These are phyloP conservation scores for Mrakia frigida DNA, from an alignment of 768 basidiomycete species.

Conservation along the genomic window DNA sequence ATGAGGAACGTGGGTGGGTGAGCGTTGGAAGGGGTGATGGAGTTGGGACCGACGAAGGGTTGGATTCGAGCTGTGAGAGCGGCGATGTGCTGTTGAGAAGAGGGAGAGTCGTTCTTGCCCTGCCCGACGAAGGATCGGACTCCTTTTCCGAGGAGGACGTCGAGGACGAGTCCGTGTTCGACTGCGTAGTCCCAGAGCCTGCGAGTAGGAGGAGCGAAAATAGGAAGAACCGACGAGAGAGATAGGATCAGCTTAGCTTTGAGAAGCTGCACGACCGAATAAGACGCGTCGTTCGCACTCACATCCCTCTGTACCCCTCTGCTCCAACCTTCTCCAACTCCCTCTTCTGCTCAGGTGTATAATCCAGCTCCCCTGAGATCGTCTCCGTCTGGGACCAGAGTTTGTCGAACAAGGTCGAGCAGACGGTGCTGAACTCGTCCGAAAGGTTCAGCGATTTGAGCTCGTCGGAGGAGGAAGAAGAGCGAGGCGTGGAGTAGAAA, in stretches of 20 bases:
- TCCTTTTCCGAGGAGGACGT: neutral
- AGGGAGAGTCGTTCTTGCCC: neutral
- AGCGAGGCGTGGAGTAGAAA: constrained; percentile 6
- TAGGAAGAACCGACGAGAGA: no score
- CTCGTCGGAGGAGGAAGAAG: neutral
- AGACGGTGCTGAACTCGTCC: neutral
- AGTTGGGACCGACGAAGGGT: neutral
- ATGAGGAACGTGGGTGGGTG: neutral
- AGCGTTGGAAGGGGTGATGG: neutral
- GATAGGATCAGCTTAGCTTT: neutral
- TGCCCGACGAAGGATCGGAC: neutral
- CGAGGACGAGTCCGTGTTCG: neutral
- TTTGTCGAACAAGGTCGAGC: neutral
- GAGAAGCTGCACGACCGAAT: neutral
- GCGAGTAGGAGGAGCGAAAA: neutral
- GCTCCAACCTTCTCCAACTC: neutral
- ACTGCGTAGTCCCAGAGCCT: neutral
- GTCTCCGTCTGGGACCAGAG: neutral
- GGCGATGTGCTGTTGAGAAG: neutral
- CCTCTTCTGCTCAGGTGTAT: neutral
- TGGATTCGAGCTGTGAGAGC: neutral
- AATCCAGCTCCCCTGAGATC: neutral
- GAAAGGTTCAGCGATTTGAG: neutral
- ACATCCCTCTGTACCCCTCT: constrained; percentile 3
- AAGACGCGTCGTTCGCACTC: neutral